Base-by-base conservation (phyloP, 495 filamentous ascomycete species). In the Penicillium bovifimosum region DNA sequence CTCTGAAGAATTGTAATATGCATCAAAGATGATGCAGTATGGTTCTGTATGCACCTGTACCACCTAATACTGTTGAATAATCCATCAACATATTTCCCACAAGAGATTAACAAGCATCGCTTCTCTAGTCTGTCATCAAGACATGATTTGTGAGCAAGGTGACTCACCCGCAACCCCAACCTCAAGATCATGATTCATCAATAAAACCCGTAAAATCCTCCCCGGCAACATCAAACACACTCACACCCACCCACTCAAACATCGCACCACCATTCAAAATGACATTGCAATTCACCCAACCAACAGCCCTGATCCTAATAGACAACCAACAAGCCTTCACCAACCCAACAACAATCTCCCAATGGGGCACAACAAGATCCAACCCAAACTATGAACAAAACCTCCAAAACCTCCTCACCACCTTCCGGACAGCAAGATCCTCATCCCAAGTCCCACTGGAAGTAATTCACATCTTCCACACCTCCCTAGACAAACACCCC, bases 221-320 rank as follows among this genome's bases (percentile, higher is more conserved):
- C 26, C 16, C 16, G 10, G 34, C 24, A 33, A 20, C 9, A 43
- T 17, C 40, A 42, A 17, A n/a, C 38, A 6, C 41, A 34, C 18
- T 9, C 13, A 45, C 40, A 41, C 20, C 4, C 20, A 35, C 0
- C 11, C 41, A 34, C 11, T 24, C 31, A 2, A 8, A 13, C 4
- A 24, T 24, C 17, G 10, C 2, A 41, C 24, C 9, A 27, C 13
- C 11, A 6, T n/a, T 9, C 10, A 57, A 41, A 43, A 61, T 55
- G 50, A 0, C 52, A 36, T 47, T 69, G 13, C 41, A 62, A 42
- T 56, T 70, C 38, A 52, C 41, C 35, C 51, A 39, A 5, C 68
- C 71, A 9, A 81, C 79, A 0, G 79, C 78, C 10, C 67, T 83
- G 18, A 63, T 84, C 52, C 66, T 84, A 40, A 81, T 84, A 47